A percentile compares a stretch with the other conserved stretches of the same genome.
These are phyloP conservation scores for Orbilia oligospora DNA, from an alignment of 2,329 filamentous ascomycete genomes.

Conservation along the genomic window DNA sequence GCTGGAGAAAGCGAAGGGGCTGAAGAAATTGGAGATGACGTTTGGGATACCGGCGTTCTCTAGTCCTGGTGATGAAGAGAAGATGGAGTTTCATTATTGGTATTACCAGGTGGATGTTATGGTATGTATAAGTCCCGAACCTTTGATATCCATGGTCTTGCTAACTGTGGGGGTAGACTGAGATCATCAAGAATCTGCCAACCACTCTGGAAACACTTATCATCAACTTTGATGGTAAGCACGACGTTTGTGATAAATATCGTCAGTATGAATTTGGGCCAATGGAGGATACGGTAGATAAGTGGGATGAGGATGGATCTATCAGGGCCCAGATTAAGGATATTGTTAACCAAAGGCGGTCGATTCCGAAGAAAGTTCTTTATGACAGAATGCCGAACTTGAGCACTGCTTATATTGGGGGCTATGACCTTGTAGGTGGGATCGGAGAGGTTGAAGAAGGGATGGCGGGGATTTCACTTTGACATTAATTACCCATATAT, in stretches of 20 bases:
- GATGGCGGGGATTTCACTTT: not conserved
- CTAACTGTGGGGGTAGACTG: conserved; percentile 26
- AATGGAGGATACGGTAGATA: not conserved
- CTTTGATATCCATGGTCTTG: not conserved
- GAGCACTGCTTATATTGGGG: conserved; percentile 25
- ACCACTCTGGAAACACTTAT: conserved; percentile 16
- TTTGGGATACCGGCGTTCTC: conserved; percentile 11
- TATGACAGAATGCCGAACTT: conserved; percentile 30
- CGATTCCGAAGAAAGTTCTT: conserved; percentile 13
- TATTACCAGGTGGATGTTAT: conserved; percentile 37
- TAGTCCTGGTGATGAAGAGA: not conserved
- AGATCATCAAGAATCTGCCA: conserved; percentile 25
- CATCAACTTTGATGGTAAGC: conserved; percentile 44
- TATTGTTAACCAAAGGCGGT: conserved; percentile 19
- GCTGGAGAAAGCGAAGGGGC: conserved; percentile 21
- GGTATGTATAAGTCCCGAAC: conserved; percentile 40
- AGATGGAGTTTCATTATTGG: conserved; percentile 13
- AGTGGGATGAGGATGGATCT: conserved; percentile 25
- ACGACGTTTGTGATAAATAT: conserved; percentile 40
- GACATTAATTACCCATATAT: not conserved
- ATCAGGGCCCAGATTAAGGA: conserved; percentile 10
- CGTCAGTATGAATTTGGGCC: conserved; percentile 35
- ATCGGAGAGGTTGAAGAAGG: not conserved
- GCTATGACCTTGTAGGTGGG: conserved; percentile 31
- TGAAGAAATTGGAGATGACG: conserved; percentile 36